Conservation (phyloP, 2,329 filamentous ascomycete genomes). For the Dothideomycetidae sp. region DNA sequence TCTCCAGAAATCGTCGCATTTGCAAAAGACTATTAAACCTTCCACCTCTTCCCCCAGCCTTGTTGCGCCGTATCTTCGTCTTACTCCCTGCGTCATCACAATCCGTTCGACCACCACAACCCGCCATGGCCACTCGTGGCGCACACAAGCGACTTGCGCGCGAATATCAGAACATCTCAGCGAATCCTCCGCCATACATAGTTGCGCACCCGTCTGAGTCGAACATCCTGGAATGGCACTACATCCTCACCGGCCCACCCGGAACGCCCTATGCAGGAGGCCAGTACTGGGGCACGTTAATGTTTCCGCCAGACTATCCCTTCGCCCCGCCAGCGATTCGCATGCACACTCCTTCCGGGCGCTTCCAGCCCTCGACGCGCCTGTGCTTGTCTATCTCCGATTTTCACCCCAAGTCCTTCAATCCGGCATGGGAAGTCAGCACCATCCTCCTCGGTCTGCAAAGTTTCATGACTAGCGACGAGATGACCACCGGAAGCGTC, state of each 20-base stretch:
- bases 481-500: conserved; percentile 93
- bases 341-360: conserved; percentile 94
- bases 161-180: conserved; percentile 24
- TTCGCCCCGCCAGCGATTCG: conserved; percentile 95
- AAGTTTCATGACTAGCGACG: conserved; percentile 96
- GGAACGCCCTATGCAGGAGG: conserved; percentile 87
- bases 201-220: conserved; percentile 21
- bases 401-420: conserved; percentile 96
- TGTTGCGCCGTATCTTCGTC: not conserved
- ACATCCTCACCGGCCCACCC: conserved; percentile 81
- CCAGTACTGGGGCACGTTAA: conserved; percentile 95
- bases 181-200: conserved; percentile 22
- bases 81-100: not conserved
- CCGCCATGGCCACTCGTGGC: conserved; percentile 26
- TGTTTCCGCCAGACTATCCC: conserved; percentile 92
- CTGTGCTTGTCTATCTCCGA: conserved; percentile 93
- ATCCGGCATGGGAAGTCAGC: conserved; percentile 94
- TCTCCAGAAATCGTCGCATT: too few relatives aligned
- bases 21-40: too few relatives aligned
- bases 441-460: conserved; percentile 90
- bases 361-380: conserved; percentile 83
- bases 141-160: conserved; percentile 26
- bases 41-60: too few relatives aligned
- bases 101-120: not conserved
- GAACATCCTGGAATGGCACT: conserved; percentile 26